These are phyloP conservation scores for Pseudogymnoascus sp. DNA, from an alignment of 2,329 filamentous ascomycete genomes.

Conservation along the genomic window DNA sequence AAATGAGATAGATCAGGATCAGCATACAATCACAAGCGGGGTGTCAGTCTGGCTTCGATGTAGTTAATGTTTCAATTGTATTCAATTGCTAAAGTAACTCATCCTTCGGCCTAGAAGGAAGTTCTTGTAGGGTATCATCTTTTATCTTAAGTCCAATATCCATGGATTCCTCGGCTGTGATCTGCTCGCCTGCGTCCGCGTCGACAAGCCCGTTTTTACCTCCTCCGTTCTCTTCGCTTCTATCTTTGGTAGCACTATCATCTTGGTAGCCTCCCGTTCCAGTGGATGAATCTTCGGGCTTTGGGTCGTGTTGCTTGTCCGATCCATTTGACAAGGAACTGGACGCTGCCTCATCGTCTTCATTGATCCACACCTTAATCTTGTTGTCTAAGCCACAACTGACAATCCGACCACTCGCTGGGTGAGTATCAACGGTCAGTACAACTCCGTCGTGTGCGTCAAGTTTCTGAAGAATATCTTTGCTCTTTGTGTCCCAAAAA, in stretches of 20 bases:
- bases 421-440: constrained; percentile 58
- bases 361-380: constrained; percentile 52
- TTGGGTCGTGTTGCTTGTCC: neutral
- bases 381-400: constrained; percentile 56
- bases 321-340: neutral
- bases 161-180: neutral
- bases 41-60: neutral
- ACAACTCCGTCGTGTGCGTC: constrained; percentile 46
- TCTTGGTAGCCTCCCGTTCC: neutral
- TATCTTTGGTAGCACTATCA: neutral
- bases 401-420: constrained; percentile 42
- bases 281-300: neutral
- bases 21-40: neutral
- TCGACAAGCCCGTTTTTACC: neutral
- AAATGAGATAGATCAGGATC: neutral
- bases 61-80: neutral
- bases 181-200: neutral
- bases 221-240: neutral
- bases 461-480: constrained; percentile 67
- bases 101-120: constrained; percentile 3
- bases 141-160: neutral
- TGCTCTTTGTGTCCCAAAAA: constrained; percentile 84
- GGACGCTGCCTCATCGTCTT: constrained; percentile 18
- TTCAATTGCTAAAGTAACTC: neutral
- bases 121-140: constrained; percentile 3